phyloP scores from a whole-genome alignment of 2,329 filamentous ascomycete species.

The Epichloe coenophiala region DNA sequence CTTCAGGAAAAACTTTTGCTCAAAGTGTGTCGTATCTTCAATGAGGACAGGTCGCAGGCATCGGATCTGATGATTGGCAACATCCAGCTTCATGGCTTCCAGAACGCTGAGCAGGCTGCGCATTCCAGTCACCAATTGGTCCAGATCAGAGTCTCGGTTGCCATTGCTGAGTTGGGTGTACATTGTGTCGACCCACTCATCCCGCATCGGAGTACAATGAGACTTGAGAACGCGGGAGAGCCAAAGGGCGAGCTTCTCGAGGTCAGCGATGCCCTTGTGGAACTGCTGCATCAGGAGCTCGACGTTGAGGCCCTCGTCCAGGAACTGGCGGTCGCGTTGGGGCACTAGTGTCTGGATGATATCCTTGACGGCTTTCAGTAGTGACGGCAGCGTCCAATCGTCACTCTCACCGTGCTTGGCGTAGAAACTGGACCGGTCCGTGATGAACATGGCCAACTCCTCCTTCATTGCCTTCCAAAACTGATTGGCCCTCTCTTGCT shows the following conservation, averaged over 20 bases:
- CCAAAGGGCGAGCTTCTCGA: slow-evolving; percentile 74
- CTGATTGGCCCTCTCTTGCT: slow-evolving; percentile 60
- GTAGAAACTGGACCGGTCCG: slow-evolving; percentile 36
- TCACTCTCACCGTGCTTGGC: slow-evolving; percentile 32
- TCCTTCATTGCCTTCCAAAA: slow-evolving; percentile 64
- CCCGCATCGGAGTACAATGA: slow-evolving; percentile 92
- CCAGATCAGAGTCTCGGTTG: slow-evolving; percentile 56
- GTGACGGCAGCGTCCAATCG: slow-evolving; percentile 55
- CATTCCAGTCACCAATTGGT: slow-evolving; percentile 64
- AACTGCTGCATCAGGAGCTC: slow-evolving; percentile 88
- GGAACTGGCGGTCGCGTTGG: slow-evolving; percentile 63
- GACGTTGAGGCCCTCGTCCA: slow-evolving; percentile 77
- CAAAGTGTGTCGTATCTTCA: slow-evolving; percentile 82
- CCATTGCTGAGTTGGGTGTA: slow-evolving; percentile 64
- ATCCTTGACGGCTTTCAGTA: slow-evolving; percentile 72
- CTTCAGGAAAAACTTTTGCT: slow-evolving; percentile 73
- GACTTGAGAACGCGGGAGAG: slow-evolving; percentile 74
- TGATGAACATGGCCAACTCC: slow-evolving; percentile 40
- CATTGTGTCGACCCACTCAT: slow-evolving; percentile 84
- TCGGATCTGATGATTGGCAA: slow-evolving; percentile 92
- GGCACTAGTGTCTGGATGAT: slow-evolving; percentile 85
- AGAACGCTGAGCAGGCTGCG: slow-evolving; percentile 69
- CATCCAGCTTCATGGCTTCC: slow-evolving; percentile 94
- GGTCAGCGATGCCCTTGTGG: slow-evolving; percentile 68
- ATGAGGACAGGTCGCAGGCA: slow-evolving; percentile 76